Percentiles rank a stretch among this genome's conserved stretches.
phyloP scores from a whole-genome alignment of 352 stramenopile genomes.

The Globisporangium abappressorium region DNA sequence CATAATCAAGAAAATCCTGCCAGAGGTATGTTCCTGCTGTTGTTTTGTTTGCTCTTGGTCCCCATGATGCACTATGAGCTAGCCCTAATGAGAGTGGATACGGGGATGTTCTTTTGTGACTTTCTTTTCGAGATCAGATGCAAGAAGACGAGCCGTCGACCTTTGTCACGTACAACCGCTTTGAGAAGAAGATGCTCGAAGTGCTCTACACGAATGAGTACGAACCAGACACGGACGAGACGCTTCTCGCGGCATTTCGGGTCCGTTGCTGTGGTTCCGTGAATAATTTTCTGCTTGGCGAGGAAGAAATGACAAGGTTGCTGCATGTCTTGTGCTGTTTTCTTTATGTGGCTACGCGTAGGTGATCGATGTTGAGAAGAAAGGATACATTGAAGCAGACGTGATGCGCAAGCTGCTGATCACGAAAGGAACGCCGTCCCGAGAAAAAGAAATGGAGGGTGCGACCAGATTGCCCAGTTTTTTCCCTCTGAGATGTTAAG shows the following conservation, averaged over 20 bases:
- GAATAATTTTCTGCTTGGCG: not conserved
- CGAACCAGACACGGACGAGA: constrained; percentile 85
- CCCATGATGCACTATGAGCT: not conserved
- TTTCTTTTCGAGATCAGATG: constrained; percentile 40
- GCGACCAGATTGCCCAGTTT: not conserved
- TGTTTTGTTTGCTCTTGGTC: not conserved
- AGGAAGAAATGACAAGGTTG: not conserved
- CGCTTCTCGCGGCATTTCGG: constrained; percentile 77
- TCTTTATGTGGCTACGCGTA: constrained; percentile 9
- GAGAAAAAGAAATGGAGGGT: constrained; percentile 90
- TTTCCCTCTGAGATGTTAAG: not conserved
- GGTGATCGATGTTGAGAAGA: constrained; percentile 75
- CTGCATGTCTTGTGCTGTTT: not conserved
- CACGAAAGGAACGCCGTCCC: constrained; percentile 88
- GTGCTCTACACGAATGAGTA: constrained; percentile 88
- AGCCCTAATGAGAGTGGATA: not conserved
- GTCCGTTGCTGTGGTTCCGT: constrained; percentile 15
- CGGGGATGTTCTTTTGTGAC: not conserved
- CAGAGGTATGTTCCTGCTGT: constrained; percentile 43
- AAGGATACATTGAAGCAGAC: constrained; percentile 88
- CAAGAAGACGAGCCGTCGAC: constrained; percentile 89
- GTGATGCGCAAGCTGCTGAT: constrained; percentile 86
- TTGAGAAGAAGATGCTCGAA: constrained; percentile 93
- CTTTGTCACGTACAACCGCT: constrained; percentile 88
- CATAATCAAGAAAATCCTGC: constrained; percentile 90